Base-by-base conservation (phyloP, 148 eudicot species). In the Camellia granthamiana region DNA sequence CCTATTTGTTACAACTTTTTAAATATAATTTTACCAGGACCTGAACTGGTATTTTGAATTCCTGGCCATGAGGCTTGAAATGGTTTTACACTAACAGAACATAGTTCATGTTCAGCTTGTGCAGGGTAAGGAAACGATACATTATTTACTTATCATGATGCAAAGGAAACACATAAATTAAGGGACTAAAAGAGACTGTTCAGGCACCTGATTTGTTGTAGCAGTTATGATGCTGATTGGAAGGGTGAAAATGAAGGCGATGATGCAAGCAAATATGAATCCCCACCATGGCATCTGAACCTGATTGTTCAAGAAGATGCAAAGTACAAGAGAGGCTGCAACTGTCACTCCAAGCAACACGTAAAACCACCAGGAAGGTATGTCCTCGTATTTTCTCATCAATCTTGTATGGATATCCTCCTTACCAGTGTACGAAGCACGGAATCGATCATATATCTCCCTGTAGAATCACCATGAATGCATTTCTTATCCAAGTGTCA, bases 201-300 rank as follows among this genome's bases (percentile, higher is more conserved):
- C 2, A 52, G 71, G 86, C 82, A 95, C 98, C 98, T 87, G 92
- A 82, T 95, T 95, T 72, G 98, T 95, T 77, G 98, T 95, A 71
- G 98, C 98, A 77, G 97, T 91, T 74, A 95, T 95, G 84, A 95
- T 91, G 88, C 97, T 93, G 85, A 95, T 90, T 55, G 98, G 98
- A 70, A 95, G 98, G 76, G 98, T 95, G 91, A 95, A 93, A 3
- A 83, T 23, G 59, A 95, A 95, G 55, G 98, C 98, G 30, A 95
- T 85, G 77, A 67, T 84, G 69, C 94, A 87, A 68, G 98, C 97
- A 81, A 95, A 93, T 80, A 95, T 82, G 75, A 95, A 97, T 16
- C 90, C 98, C 98, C 98, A 95, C 98, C 98, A 95, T 77, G 98
- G 98, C 85, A 95, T 86, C 79, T 95, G 98, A 87, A 95, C 87